A percentile compares a stretch with the other conserved stretches of the same genome.
Evolutionary conservation across 2,329 filamentous ascomycete species (phyloP).

Genomic region (Geosmithia putterillii): DNA sequence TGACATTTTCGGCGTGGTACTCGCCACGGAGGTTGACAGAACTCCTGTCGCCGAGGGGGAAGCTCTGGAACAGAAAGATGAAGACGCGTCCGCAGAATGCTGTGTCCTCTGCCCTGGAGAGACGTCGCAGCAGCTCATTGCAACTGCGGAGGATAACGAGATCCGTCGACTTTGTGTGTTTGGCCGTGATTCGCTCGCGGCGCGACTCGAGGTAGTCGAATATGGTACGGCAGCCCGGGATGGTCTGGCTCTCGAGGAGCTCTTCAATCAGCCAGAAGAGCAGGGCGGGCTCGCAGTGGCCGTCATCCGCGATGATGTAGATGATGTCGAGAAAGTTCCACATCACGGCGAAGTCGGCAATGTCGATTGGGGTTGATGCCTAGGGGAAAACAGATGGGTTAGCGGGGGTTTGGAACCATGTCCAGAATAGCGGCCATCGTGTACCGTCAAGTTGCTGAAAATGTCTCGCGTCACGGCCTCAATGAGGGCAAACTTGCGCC

Average conservation of each 20-base stretch:
- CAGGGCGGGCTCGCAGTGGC: slow-evolving; percentile 65
- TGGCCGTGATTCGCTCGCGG: slow-evolving; percentile 74
- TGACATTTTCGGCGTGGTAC: slow-evolving; percentile 92
- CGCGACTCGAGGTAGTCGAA: slow-evolving; percentile 95
- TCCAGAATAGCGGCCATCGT: slow-evolving; percentile 12
- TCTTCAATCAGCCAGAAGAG: slow-evolving; percentile 90
- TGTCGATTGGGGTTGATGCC: slow-evolving; percentile 64
- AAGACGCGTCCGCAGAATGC: slow-evolving; percentile 96
- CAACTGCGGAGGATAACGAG: slow-evolving; percentile 86
- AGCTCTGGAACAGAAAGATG: slow-evolving; percentile 97
- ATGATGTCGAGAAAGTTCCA: slow-evolving; percentile 93
- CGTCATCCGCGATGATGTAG: slow-evolving; percentile 75
- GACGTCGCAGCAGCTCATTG: slow-evolving; percentile 83
- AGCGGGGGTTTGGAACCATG: too few species aligned
- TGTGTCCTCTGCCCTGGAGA: slow-evolving; percentile 93
- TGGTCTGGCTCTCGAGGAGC: slow-evolving; percentile 89
- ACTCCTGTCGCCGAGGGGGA: slow-evolving; percentile 90
- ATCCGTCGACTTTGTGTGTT: slow-evolving; percentile 70
- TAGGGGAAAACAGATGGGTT: slow-evolving; percentile 21
- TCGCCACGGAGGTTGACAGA: slow-evolving; percentile 94
- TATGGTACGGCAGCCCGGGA: slow-evolving; percentile 77
- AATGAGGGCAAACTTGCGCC: slow-evolving; percentile 54
- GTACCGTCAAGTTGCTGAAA: slow-evolving; percentile 69
- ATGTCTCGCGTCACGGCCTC: slow-evolving; percentile 74
- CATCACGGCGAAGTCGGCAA: slow-evolving; percentile 66